Base-by-base conservation (phyloP, 2,329 filamentous ascomycete genomes). In the Boeremia lycopersici region DNA sequence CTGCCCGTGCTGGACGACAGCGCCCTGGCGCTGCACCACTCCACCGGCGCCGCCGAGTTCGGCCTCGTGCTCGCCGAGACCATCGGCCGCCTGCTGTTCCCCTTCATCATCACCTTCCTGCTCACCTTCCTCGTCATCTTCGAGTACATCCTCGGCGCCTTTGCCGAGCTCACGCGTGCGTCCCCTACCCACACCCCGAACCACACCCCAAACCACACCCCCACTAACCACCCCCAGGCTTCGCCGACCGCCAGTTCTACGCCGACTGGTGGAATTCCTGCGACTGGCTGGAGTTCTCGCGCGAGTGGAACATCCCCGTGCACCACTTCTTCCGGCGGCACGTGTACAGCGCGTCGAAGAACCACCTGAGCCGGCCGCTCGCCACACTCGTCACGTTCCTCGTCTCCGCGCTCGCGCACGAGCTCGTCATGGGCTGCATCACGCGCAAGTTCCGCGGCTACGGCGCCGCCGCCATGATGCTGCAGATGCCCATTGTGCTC, bases 51-150 rank as follows among this genome's bases (percentile, higher is more conserved):
- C 26, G 77, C 83, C 1, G 95, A 98, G 59, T 86, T 85, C 51
- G 81, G 86, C 2, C 84, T 99, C 56, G 87, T 97, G 62, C 82
- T 99, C 23, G 86, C 90, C 26, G 95, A 98, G 80, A 92, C 90
- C 12, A 93, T 96, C 70, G 93, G 89, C 53, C 87, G 90, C 81
- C 85, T 99, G 15, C 84, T 99, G 19, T 98, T 97, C 76, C 95
- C 95, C 3, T 99, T 98, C 76, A 97, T 97, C 91, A 83, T 98
- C 57, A 96, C 89, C 4, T 96, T 98, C 74, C 81, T 98, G 4
- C 86, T 98, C 42, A 93, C 98, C 50, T 99, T 99, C 79, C 86
- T 99, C 54, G 92, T 97, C 74, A 98, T 98, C 68, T 99, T 98
- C 75, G 95, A 99, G 75, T 99, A 98, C 75, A 84, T 96, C 10